Percentiles rank a stretch among this genome's conserved stretches.
Conservation (phyloP, 2,329 filamentous ascomycete genomes). For the Fusarium irregulare region DNA sequence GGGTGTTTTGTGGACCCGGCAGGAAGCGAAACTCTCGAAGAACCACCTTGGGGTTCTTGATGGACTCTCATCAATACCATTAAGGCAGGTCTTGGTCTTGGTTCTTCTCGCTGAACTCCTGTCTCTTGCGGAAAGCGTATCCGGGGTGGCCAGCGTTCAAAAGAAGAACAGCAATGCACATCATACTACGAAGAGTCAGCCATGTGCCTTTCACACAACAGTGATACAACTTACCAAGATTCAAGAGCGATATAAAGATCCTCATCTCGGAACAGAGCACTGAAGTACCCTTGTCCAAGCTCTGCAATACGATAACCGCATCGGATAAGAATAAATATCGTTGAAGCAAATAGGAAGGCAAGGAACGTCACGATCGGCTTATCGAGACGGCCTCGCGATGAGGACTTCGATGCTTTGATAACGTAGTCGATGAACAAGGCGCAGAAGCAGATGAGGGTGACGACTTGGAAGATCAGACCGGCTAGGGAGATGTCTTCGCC, state of each 20-base stretch:
- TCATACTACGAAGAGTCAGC: constrained; percentile 35
- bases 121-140: constrained; percentile 18
- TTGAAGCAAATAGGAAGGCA: constrained; percentile 61
- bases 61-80: background rate
- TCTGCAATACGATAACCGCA: constrained; percentile 70
- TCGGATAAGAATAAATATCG: constrained; percentile 66
- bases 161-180: constrained; percentile 38
- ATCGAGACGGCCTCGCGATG: constrained; percentile 46
- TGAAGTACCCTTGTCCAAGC: constrained; percentile 64
- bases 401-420: constrained; percentile 43
- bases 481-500: constrained; percentile 63
- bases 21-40: background rate
- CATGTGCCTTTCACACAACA: background rate
- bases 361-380: constrained; percentile 61
- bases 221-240: constrained; percentile 32
- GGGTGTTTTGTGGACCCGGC: too few species aligned
- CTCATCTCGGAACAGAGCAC: constrained; percentile 42
- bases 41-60: too few species aligned
- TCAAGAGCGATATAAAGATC: constrained; percentile 44
- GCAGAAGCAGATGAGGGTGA: constrained; percentile 60
- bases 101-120: constrained; percentile 6
- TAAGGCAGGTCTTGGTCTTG: constrained; percentile 3
- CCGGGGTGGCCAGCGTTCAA: constrained; percentile 42
- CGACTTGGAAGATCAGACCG: constrained; percentile 64
- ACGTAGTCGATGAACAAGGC: constrained; percentile 58